Evolutionary conservation across 208 protist genomes (phyloP).

Genomic region (Porcisia deanei): DNA sequence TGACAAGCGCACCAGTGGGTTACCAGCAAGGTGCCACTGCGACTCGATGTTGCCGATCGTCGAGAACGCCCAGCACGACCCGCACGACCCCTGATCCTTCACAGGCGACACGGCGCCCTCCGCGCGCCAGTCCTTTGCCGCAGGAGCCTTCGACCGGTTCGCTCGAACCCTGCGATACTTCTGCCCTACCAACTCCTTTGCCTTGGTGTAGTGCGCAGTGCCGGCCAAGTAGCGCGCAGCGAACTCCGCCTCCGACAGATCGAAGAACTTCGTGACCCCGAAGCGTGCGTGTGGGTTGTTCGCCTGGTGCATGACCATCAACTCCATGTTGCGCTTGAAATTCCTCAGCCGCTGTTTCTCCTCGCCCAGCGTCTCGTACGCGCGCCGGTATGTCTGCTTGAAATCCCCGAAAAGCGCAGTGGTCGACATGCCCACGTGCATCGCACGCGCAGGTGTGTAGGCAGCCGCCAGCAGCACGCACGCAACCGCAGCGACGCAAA

Average conservation of each 20-base stretch:
- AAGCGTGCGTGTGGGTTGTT: slow-evolving; percentile 61
- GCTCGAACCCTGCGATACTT: slow-evolving; percentile 10
- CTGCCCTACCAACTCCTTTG: slow-evolving; percentile 11
- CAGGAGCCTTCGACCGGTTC: background rate
- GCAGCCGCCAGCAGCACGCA: slow-evolving; percentile 27
- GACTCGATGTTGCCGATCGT: slow-evolving; percentile 70
- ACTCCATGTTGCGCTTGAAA: slow-evolving; percentile 51
- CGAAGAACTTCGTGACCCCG: slow-evolving; percentile 59
- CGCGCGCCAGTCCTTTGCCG: slow-evolving; percentile 72
- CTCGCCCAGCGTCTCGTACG: slow-evolving; percentile 38
- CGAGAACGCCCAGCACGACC: slow-evolving; percentile 96
- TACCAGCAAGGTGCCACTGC: slow-evolving; percentile 56
- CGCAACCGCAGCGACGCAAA: slow-evolving; percentile 21
- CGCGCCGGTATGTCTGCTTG: slow-evolving; percentile 41
- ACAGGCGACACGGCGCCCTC: slow-evolving; percentile 90
- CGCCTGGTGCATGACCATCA: slow-evolving; percentile 30
- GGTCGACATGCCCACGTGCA: slow-evolving; percentile 19
- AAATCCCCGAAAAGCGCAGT: slow-evolving; percentile 40
- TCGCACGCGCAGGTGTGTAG: slow-evolving; percentile 9
- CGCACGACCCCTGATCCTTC: slow-evolving; percentile 95
- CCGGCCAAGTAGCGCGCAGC: slow-evolving; percentile 39
- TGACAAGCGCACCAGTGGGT: slow-evolving; percentile 73
- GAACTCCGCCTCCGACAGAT: slow-evolving; percentile 66
- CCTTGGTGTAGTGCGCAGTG: slow-evolving; percentile 31
- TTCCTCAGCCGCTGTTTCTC: slow-evolving; percentile 34